These are phyloP conservation scores for Fraxinus cuspidata DNA, from an alignment of 257 asterid genomes.

Conservation along the genomic window DNA sequence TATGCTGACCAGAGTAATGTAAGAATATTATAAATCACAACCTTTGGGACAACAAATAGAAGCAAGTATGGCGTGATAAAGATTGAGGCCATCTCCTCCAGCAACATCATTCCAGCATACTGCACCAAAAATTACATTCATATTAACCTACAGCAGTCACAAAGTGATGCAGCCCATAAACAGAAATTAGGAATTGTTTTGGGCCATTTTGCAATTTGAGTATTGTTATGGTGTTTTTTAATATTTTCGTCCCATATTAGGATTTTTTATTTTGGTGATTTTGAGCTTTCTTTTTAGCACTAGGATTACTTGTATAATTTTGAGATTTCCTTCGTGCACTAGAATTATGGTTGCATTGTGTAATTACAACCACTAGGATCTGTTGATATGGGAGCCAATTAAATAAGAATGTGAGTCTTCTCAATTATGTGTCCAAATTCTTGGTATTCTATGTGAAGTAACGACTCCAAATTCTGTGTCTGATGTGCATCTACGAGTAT, in stretches of 20 bases:
- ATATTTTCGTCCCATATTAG: background rate
- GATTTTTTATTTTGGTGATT: background rate
- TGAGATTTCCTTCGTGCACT: background rate
- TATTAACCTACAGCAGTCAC: slow-evolving; percentile 7
- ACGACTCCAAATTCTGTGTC: background rate
- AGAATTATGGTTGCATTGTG: background rate
- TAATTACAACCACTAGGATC: background rate
- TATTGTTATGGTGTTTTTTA: background rate
- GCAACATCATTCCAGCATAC: slow-evolving; percentile 91
- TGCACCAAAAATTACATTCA: slow-evolving; percentile 36
- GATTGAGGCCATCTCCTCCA: slow-evolving; percentile 99
- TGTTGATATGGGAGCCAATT: background rate
- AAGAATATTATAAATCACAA: slow-evolving; percentile 23
- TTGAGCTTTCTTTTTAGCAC: background rate
- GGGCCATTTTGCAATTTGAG: background rate
- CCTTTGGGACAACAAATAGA: slow-evolving; percentile 89
- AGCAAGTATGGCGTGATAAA: slow-evolving; percentile 89
- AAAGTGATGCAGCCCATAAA: background rate
- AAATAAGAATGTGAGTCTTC: background rate
- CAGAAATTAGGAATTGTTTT: background rate
- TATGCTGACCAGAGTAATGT: background rate
- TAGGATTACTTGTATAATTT: background rate
- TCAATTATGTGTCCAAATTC: background rate
- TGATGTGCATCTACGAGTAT: background rate
- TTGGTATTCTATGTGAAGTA: background rate